phyloP scores from a whole-genome alignment of 208 protist genomes.

The Trypanosoma rangeli region DNA sequence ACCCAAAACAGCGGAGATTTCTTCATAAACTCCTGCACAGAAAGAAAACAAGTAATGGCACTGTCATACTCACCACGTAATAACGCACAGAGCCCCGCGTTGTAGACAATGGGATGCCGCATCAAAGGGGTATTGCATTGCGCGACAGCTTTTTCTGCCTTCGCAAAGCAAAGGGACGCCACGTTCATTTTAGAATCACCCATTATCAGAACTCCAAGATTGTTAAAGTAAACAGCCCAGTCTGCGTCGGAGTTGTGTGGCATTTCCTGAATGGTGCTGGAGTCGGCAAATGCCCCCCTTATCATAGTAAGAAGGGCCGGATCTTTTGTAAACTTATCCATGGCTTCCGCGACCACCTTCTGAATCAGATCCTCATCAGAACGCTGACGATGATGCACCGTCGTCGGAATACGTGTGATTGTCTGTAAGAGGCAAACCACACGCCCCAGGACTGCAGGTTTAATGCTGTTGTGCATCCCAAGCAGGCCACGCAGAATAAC shows the following conservation, averaged over 20 bases:
- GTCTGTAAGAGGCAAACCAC: constrained; percentile 79
- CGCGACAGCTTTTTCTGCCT: constrained; percentile 56
- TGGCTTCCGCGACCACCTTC: constrained; percentile 49
- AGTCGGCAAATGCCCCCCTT: constrained; percentile 67
- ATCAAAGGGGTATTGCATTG: constrained; percentile 36
- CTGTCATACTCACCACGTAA: constrained; percentile 69
- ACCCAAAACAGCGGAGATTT: constrained; percentile 82
- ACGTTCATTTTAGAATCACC: constrained; percentile 74
- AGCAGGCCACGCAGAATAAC: constrained; percentile 74
- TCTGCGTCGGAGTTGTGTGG: constrained; percentile 53
- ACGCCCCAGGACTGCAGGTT: constrained; percentile 47
- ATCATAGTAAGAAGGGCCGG: constrained; percentile 55
- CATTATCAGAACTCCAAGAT: constrained; percentile 82
- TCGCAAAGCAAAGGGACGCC: constrained; percentile 81
- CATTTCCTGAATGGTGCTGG: constrained; percentile 69
- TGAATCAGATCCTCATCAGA: constrained; percentile 81
- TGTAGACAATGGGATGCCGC: constrained; percentile 71
- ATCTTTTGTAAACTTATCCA: constrained; percentile 41
- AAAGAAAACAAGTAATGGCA: constrained; percentile 70
- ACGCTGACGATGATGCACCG: constrained; percentile 45
- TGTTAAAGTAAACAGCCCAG: constrained; percentile 81
- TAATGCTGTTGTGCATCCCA: constrained; percentile 50
- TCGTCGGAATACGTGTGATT: constrained; percentile 57
- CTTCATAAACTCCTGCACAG: constrained; percentile 74
- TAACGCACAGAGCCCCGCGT: constrained; percentile 81